Percentiles rank a stretch among this genome's conserved stretches.
Conservation (phyloP, 1,139 yeast genomes). For the Saccharomycopsis crataegensis region DNA sequence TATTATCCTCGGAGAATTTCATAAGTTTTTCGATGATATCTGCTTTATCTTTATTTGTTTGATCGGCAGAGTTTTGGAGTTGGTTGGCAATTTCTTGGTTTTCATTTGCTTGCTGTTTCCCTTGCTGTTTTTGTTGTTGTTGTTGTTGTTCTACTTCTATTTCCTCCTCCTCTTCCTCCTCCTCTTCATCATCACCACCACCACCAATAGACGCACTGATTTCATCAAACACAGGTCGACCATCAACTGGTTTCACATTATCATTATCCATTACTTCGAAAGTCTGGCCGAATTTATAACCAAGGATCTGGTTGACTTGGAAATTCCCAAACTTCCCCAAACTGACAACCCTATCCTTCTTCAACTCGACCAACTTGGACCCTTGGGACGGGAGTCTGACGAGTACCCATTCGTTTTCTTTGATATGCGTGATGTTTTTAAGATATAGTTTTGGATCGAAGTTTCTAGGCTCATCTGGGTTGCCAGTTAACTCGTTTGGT, state of each 20-base stretch:
- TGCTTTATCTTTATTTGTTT: constrained; percentile 29
- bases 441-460: constrained; percentile 15
- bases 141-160: too few relatives aligned
- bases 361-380: constrained; percentile 59
- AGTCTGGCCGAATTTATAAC: constrained; percentile 80
- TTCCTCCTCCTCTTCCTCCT: constrained; percentile 23
- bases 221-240: constrained; percentile 23
- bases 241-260: constrained; percentile 42
- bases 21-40: constrained; percentile 20
- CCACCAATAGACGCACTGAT: constrained; percentile 20
- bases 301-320: constrained; percentile 64
- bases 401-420: constrained; percentile 51
- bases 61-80: constrained; percentile 26
- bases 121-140: too few relatives aligned
- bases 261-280: constrained; percentile 70
- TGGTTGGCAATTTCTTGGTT: constrained; percentile 16
- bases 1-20: constrained; percentile 49
- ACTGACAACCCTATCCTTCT: constrained; percentile 50
- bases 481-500: background rate
- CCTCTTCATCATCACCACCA: constrained; percentile 27
- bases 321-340: constrained; percentile 92
- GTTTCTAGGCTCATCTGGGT: background rate
- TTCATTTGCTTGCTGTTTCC: constrained; percentile 4
- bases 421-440: constrained; percentile 28
- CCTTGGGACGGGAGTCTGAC: constrained; percentile 78